Base-by-base conservation (phyloP, 1,284 basidiomycete species). In the Microbotryum intermedium region DNA sequence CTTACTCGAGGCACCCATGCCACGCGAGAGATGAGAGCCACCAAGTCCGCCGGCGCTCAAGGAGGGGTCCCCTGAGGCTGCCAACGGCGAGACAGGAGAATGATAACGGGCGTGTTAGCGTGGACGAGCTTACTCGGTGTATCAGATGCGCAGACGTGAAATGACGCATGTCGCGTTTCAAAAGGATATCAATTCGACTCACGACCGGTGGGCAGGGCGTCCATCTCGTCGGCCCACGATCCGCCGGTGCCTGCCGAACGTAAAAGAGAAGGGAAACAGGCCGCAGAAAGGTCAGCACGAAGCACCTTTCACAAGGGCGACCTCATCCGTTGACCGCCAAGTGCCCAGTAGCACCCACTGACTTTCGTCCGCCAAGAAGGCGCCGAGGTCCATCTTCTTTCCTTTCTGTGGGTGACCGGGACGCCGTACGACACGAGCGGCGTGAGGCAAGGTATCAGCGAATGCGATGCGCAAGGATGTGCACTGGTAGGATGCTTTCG, bases 151-250 rank as follows among this genome's bases (percentile, higher is more conserved):
- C n/a, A n/a, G n/a, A n/a, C n/a, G n/a, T 39, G 16, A 16, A 4
- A 39, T 18, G 34, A 3, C 34, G 16, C 56, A 56, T 61, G 69
- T 57, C 53, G 53, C 62, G 69, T 61, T 67, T 71, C 54, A 48
- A 28, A 28, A 30, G 11, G 59, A 55, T 47, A 54, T 68, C 60
- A 59, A 45, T 43, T 18, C 4, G 4, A 79, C 90, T 79, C 76
- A 93, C 91, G 91, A 72, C 89, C 90, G 69, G 83, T 85, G 26
- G 91, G 91, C 61, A 95, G 80, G 47, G 81, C 72, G 65, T 93
- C 90, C 88, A 93, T 90, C 75, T 94, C 91, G 74, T 94, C 91
- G n/a, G 92, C 91, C 91, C 91, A 95, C 72, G 88, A 91, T 72
- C 90, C 90, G 58, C 69, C 69, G 23, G 88, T 77, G 61, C 83